Evolutionary conservation across 2,329 filamentous ascomycete species (phyloP), one percentile per base, ranked within the genome.

Genomic region (Aspergillus costaricaensis): DNA sequence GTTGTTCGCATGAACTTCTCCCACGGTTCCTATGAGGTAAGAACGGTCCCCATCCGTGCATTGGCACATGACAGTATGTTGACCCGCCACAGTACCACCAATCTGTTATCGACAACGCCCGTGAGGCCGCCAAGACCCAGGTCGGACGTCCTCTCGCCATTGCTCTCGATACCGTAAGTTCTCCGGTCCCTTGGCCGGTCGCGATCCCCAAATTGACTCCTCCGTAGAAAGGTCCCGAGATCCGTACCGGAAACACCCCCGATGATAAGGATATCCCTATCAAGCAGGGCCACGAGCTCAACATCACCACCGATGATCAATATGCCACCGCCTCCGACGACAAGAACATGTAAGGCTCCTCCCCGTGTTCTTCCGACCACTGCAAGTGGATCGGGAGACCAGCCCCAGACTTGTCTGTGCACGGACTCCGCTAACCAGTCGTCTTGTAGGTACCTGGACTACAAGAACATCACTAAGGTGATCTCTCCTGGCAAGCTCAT

Each of bases 1-100:
- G 92, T 99, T 70, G 95, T 98, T 70, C 94, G 95, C 83, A 99
- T 99, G 95, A 99, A 99, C 90, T 98, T 98, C 79, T 96, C 91
- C 67, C 91, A 96, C 81, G 91, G 91, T 73, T 89, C 88, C 69
- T 95, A 98, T 80, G 93, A 89, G 77, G 83, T 85, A 74, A 62
- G 53, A 15, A 21, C 4, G 17, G n/a, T 10, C 3, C 71, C 64
- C 43, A 27, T n/a, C 25, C 32, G 23, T 47, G 19, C 7, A 48
- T 39, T 48, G 54, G 48, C 57, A 36, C 32, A 15, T 38, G 23
- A 32, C 30, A 10, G 8, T 27, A n/a, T 55, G 17, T 21, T 44
- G 21, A 43, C 39, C 48, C 30, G 23, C 55, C 14, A 61, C 62
- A 93, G 82, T 99, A 97, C 84, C 93, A 96, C 83, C 92, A 98